phyloP scores from a whole-genome alignment of 192 early-diverging fungal genomes.

The Coemansia sp. region DNA sequence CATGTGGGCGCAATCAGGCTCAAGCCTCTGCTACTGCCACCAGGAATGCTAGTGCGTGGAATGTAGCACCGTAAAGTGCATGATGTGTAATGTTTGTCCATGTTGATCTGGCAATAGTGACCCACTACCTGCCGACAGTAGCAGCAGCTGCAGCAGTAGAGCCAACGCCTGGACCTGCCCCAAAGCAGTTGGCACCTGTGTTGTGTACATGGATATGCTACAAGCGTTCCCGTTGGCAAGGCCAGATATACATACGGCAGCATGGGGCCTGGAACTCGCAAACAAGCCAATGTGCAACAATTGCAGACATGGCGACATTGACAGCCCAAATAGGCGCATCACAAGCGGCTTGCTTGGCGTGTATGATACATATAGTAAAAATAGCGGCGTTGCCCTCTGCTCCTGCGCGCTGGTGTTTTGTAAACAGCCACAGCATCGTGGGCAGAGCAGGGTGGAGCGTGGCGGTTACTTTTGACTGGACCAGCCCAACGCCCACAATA shows the following conservation, averaged over 20 bases:
- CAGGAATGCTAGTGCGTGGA: neutral
- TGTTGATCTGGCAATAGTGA: neutral
- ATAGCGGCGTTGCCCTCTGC: neutral
- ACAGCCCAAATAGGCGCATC: neutral
- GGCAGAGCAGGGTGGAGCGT: conserved; percentile 3
- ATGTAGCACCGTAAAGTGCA: neutral
- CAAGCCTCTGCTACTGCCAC: too few species aligned
- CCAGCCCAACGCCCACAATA: conserved; percentile 1
- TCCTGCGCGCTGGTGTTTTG: conserved; percentile 10
- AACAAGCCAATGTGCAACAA: conserved; percentile 1
- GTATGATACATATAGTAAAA: conserved; percentile 5
- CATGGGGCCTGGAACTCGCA: conserved; percentile 2
- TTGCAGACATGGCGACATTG: conserved; percentile 8
- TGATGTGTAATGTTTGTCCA: neutral
- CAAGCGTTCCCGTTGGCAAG: neutral
- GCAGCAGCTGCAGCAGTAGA: neutral
- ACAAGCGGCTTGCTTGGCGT: conserved; percentile 4
- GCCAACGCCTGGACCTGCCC: neutral
- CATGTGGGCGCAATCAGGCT: too few species aligned
- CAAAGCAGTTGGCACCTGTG: neutral
- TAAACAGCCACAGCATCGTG: conserved; percentile 12
- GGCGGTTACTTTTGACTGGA: conserved; percentile 11
- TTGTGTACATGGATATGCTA: neutral
- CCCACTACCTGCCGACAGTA: neutral
- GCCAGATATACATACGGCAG: neutral